Evolutionary conservation across 83 land plant species (phyloP).

Genomic region (Picea abies): DNA sequence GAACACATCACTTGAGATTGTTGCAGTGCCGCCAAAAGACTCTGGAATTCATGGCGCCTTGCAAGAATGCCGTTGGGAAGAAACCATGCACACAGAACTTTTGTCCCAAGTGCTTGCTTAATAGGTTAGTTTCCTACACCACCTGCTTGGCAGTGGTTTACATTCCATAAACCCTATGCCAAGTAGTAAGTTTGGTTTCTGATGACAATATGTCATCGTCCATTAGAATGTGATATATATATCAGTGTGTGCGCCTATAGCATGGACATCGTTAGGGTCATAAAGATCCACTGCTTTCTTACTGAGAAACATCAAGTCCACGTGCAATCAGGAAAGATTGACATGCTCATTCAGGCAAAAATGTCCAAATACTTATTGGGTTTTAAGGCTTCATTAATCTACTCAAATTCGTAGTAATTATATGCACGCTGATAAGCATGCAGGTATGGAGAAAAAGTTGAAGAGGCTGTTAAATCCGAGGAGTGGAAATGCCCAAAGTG

Average conservation of each 20-base stretch:
- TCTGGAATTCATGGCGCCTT: conserved; percentile 45
- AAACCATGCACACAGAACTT: conserved; percentile 49
- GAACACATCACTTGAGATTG: neutral
- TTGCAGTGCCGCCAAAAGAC: conserved; percentile 89
- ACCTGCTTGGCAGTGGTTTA: neutral
- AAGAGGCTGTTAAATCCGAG: conserved; percentile 28
- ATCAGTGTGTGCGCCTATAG: neutral
- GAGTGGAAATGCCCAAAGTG: conserved; percentile 85
- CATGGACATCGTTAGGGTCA: too few relatives aligned
- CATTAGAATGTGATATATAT: neutral
- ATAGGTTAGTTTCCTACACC: conserved; percentile 45
- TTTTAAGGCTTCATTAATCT: neutral
- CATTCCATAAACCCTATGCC: neutral
- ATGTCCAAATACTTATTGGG: neutral
- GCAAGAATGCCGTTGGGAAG: conserved; percentile 36
- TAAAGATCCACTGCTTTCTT: too few relatives aligned
- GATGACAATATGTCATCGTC: neutral
- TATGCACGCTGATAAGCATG: neutral
- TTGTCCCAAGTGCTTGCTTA: conserved; percentile 75
- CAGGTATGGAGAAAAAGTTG: conserved; percentile 88
- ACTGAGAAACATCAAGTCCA: too few relatives aligned
- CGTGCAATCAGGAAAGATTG: too few relatives aligned
- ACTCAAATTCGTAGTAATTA: neutral
- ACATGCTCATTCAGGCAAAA: neutral
- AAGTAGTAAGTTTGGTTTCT: neutral